These are phyloP conservation scores for Kingdonia uniflora DNA, from an alignment of 164 flowering plant species.

Conservation along the genomic window DNA sequence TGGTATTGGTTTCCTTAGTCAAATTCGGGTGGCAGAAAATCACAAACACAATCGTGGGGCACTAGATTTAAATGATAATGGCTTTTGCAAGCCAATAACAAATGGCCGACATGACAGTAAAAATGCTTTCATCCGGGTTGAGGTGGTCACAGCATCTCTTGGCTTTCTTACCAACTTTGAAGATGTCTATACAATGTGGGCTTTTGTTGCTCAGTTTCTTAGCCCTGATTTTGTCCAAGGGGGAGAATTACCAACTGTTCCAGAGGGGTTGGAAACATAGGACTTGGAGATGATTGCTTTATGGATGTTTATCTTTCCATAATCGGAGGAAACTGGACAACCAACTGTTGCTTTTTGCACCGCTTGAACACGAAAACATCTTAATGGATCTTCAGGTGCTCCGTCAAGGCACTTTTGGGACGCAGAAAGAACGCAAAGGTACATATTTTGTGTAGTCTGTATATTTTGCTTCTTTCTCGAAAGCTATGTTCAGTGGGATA, in stretches of 20 bases:
- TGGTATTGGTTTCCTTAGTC: conserved; percentile 44
- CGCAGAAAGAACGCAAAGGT: conserved; percentile 16
- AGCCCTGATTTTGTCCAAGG: conserved; percentile 38
- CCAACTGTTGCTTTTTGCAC: conserved; percentile 8
- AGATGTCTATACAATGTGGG: conserved; percentile 60
- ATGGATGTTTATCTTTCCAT: conserved; percentile 5
- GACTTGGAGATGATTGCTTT: not conserved
- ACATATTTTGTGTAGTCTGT: conserved; percentile 16
- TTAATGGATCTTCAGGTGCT: no score
- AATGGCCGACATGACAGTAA: conserved; percentile 30
- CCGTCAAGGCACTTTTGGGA: not conserved
- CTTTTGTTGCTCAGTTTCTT: conserved; percentile 54
- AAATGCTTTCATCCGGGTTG: conserved; percentile 30
- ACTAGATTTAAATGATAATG: conserved; percentile 17
- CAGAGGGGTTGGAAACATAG: conserved; percentile 40
- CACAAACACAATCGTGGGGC: conserved; percentile 23
- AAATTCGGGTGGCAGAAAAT: conserved; percentile 27
- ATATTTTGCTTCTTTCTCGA: conserved; percentile 15
- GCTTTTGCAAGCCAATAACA: conserved; percentile 23
- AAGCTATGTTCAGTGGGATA: conserved; percentile 12
- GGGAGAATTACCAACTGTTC: conserved; percentile 35
- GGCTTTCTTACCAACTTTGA: conserved; percentile 57
- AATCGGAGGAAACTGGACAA: conserved; percentile 9
- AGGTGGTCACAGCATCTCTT: conserved; percentile 62
- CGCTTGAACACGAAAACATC: not conserved